Base-by-base conservation (phyloP, 768 basidiomycete species). In the Pisolithus tinctorius region DNA sequence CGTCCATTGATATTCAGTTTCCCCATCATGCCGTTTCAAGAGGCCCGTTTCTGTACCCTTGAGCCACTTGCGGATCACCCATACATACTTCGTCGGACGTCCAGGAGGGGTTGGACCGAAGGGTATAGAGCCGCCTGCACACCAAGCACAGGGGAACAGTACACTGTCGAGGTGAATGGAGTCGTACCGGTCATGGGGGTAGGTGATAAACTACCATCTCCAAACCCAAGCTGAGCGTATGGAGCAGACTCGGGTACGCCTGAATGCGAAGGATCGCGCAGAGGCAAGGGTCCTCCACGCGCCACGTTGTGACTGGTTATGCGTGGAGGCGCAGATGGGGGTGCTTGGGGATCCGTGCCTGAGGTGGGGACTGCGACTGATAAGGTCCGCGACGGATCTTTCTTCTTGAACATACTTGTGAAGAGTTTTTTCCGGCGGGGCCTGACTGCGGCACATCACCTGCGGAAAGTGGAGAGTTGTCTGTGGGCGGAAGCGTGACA, bases 11-110 rank as follows among this genome's bases (percentile, higher is more conserved):
- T 58, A 50, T 63, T 66, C 52, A 75, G 60, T 51, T 67, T 69
- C 29, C 70, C 74, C 44, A 74, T 69, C 54, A 79, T 62, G 17
- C 74, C 76, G 42, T 77, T n/a, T 67, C 13, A 81, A 47, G 37
- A 79, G 61, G 36, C 78, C 66, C 5, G 68, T 62, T 16, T 76
- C 75, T 9, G 66, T 63, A 25, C 76, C 77, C 63, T 91, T 92
- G 57, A 84, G 63, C 90, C 90, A 93, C 56, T 71, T 75, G 45
- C 83, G 73, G 26, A 89, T 81, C 17, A 85, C 73, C 89, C 89
- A 93, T 4, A 86, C 79, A 52, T 93, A 90, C 67, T 68, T 69
- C 8, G 65, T 67, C 1, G 77, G 72, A 3, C 74, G 69, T 6
- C 69, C 72, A 38, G 52, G 67, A 48, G 65, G 71, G 63, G 71